Evolutionary conservation across 768 basidiomycete species (phyloP).

Genomic region (Cytidiella melzeri): DNA sequence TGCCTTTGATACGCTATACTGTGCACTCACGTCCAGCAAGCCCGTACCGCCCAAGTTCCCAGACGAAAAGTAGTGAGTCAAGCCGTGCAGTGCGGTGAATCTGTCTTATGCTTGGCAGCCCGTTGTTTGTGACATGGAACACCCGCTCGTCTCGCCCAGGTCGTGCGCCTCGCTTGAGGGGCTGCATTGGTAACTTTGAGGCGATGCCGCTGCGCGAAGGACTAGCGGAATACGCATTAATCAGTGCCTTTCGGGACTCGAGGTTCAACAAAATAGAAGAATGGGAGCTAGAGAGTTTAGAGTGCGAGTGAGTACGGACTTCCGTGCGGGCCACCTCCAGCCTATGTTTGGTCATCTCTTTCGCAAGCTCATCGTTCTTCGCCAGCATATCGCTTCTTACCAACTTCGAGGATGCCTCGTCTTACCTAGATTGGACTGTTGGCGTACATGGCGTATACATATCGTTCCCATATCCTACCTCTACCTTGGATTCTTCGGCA

Average conservation of each 20-base stretch:
- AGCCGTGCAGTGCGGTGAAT: conserved; percentile 6
- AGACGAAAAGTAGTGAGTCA: conserved; percentile 74
- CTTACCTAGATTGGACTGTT: conserved; percentile 90
- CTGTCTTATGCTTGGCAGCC: conserved; percentile 37
- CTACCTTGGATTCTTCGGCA: conserved; percentile 45
- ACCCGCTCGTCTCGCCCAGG: conserved; percentile 56
- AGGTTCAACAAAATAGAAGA: conserved; percentile 78
- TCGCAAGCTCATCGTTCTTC: conserved; percentile 1
- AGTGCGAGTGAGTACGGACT: conserved; percentile 87
- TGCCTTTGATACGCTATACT: conserved; percentile 78
- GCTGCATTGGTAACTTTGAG: conserved; percentile 94
- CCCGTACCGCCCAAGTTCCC: conserved; percentile 59
- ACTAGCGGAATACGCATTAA: conserved; percentile 83
- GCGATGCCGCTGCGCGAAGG: conserved; percentile 68
- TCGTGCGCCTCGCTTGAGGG: conserved; percentile 62
- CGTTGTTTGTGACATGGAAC: conserved; percentile 97
- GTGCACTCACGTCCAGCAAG: conserved; percentile 53
- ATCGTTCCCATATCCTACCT: conserved; percentile 73
- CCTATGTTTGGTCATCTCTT: conserved; percentile 6
- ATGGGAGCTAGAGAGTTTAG: conserved; percentile 70
- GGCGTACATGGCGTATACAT: conserved; percentile 92
- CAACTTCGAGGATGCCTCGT: conserved; percentile 78
- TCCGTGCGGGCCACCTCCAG: too few species aligned
- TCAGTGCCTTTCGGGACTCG: conserved; percentile 85
- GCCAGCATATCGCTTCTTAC: conserved; percentile 86